Evolutionary conservation across 2,329 filamentous ascomycete genomes (phyloP).

Genomic region (Celoporthe dispersa): DNA sequence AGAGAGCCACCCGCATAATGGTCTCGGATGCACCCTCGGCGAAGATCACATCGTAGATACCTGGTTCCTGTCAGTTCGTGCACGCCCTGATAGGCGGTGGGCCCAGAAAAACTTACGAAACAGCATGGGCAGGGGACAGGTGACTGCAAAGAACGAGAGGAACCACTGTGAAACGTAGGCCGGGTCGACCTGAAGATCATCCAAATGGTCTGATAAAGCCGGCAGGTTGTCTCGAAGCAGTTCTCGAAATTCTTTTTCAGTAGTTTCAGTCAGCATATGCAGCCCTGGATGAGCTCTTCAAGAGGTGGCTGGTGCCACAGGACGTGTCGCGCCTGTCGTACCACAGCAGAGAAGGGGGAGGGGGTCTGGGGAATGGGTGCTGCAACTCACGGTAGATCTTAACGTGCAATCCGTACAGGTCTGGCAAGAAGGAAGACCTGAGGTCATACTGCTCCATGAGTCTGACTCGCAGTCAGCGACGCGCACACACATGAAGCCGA

Average conservation of each 20-base stretch:
- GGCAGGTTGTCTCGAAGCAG: conserved; percentile 81
- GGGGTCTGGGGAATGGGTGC: too few relatives aligned
- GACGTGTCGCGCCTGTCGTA: background rate
- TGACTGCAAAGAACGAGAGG: conserved; percentile 96
- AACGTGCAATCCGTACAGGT: conserved; percentile 90
- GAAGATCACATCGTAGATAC: conserved; percentile 98
- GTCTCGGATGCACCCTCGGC: conserved; percentile 96
- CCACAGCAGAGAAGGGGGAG: background rate
- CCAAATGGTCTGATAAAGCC: conserved; percentile 77
- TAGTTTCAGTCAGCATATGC: conserved; percentile 7
- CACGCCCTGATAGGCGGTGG: background rate
- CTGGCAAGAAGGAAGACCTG: conserved; percentile 89
- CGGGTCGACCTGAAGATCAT: conserved; percentile 84
- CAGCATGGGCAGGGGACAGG: conserved; percentile 93
- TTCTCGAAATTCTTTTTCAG: conserved; percentile 74
- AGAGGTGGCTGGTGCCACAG: background rate
- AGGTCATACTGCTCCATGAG: conserved; percentile 98
- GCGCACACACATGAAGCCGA: conserved; percentile 9
- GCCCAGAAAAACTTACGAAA: conserved; percentile 51
- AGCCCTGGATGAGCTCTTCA: background rate
- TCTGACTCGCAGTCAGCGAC: conserved; percentile 48
- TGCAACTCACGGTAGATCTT: conserved; percentile 73
- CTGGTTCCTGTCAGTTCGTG: conserved; percentile 39
- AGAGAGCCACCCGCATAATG: conserved; percentile 94
- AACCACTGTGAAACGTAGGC: conserved; percentile 99